A percentile compares a stretch with the other conserved stretches of the same genome.
Evolutionary conservation across 805 yeast genomes (phyloP).

Genomic region (Candida boleticola): DNA sequence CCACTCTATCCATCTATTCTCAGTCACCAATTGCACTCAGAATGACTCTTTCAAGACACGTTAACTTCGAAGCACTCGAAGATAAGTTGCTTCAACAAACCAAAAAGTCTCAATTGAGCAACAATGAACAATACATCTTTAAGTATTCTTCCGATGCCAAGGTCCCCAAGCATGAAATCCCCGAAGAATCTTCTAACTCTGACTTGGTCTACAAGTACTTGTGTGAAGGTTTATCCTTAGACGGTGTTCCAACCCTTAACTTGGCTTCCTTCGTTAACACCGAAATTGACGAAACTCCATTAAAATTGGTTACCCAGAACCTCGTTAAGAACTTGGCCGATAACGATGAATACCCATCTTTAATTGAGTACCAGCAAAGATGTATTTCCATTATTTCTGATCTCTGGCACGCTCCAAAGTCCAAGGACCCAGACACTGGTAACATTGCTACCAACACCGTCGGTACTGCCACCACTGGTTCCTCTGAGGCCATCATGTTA

Average conservation of each 20-base stretch:
- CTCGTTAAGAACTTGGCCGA: constrained; percentile 87
- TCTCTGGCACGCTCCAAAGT: constrained; percentile 72
- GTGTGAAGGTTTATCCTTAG: constrained; percentile 72
- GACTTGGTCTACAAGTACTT: constrained; percentile 59
- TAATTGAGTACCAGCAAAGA: constrained; percentile 75
- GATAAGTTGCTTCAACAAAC: constrained; percentile 19
- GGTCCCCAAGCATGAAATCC: constrained; percentile 61
- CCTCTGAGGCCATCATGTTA: constrained; percentile 89
- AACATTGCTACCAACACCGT: constrained; percentile 44
- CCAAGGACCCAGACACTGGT: constrained; percentile 19
- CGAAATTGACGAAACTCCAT: constrained; percentile 41
- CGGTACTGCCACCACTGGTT: constrained; percentile 93
- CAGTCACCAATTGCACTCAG: background rate
- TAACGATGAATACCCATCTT: constrained; percentile 88
- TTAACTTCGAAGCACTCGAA: constrained; percentile 45
- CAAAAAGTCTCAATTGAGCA: constrained; percentile 19
- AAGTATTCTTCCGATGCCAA: constrained; percentile 26
- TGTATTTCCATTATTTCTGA: constrained; percentile 78
- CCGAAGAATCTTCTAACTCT: constrained; percentile 52
- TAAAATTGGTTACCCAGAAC: constrained; percentile 61
- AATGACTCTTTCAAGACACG: constrained; percentile 47
- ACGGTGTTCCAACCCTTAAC: constrained; percentile 81
- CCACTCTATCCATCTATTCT: too few species aligned
- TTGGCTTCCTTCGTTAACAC: constrained; percentile 91
- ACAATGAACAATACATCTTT: constrained; percentile 31